Base-by-base conservation (phyloP, 208 protist genomes). In the Trypanosoma scelopori region DNA sequence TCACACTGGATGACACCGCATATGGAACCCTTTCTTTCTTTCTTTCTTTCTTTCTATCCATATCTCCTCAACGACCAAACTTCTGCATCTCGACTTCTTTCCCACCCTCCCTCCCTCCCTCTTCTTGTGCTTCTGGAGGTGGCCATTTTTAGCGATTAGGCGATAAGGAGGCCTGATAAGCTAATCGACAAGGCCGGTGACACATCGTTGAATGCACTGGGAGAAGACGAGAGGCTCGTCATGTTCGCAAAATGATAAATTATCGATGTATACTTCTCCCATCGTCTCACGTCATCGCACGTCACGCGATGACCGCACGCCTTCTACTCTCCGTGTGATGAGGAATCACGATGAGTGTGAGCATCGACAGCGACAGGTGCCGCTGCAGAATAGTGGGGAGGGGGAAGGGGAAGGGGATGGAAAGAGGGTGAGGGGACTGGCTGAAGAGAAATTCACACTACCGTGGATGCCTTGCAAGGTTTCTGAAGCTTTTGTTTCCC, bases 181-280 rank as follows among this genome's bases (percentile, higher is more conserved):
- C 32, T 9, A 37, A 37, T 37, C 9, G 32, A 37, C 3, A 37
- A 37, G 32, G 32, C 9, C 3, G 32, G 32, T 9, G 9, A 11
- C 32, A 37, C 32, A 37, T 9, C 32, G 9, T 37, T 37, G 32
- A 37, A 37, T 37, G 32, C 32, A 6, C 46, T 18, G 6, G 18
- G 18, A 11, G 15, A 27, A 13, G 15, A 7, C 3, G 13, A 18
- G 13, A 22, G 27, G 48, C 23, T 1, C 27, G n/a, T 5, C 49
- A 1, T 63, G 1, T 63, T 47, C 28, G 5, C 28, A 50, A 9
- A 15, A 25, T 39, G 42, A 68, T 11, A 6, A 22, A 42, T 43
- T 52, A n/a, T 51, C 51, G 25, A 39, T 28, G 18, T 68, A 68
- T 41, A 68, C 50, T 0, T 68, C 52, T 12, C 52, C 63, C 18